Percentiles rank a stretch among this genome's conserved stretches.
phyloP scores from a whole-genome alignment of 169 alveolate genomes.

The Eimeria praecox region DNA sequence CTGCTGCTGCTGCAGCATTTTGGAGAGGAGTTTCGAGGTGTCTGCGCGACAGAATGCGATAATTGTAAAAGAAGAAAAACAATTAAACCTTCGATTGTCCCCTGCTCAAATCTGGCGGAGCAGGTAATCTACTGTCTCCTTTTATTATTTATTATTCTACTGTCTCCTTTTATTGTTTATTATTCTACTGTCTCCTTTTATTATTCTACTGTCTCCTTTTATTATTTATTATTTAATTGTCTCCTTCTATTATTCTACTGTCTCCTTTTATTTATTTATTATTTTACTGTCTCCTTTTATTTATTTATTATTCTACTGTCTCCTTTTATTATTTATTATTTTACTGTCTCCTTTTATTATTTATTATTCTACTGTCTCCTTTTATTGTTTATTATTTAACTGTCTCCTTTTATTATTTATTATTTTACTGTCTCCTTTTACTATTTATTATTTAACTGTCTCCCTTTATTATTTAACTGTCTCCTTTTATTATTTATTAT shows the following conservation, averaged over 20 bases:
- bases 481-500: neutral
- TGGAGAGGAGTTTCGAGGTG: slow-evolving; percentile 75
- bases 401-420: no score
- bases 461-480: neutral
- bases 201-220: neutral
- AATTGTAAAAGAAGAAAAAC: slow-evolving; percentile 41
- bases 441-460: no score
- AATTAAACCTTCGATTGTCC: neutral
- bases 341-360: neutral
- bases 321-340: no score
- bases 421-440: no score
- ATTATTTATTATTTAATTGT: no score
- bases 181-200: neutral
- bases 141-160: no score
- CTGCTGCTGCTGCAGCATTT: slow-evolving; percentile 69
- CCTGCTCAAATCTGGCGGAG: neutral
- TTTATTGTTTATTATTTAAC: neutral
- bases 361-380: neutral
- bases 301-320: neutral
- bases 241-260: no score
- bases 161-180: neutral
- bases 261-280: no score
- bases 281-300: no score
- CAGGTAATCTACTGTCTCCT: neutral
- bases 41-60: slow-evolving; percentile 62